Percentiles rank a stretch among this genome's conserved stretches.
Evolutionary conservation across 352 stramenopile genomes (phyloP).

Genomic region (Globisporangium solare): DNA sequence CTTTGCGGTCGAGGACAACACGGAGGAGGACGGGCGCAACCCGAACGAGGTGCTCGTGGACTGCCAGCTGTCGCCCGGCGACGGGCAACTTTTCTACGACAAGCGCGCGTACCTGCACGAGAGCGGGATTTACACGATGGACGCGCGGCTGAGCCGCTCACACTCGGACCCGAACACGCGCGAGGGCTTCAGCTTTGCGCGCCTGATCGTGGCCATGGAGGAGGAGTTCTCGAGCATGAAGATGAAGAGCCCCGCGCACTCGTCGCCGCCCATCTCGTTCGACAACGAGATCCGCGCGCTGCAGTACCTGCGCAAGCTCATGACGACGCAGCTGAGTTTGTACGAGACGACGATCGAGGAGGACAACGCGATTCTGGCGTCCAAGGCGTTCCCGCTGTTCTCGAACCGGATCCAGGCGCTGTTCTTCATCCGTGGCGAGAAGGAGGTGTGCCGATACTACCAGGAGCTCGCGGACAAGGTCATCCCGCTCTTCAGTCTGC

Average conservation of each 20-base stretch:
- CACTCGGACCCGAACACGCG: constrained; percentile 83
- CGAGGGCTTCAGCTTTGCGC: constrained; percentile 83
- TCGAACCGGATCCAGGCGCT: constrained; percentile 87
- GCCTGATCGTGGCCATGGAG: constrained; percentile 79
- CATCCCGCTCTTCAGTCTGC: constrained; percentile 75
- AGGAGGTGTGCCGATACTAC: constrained; percentile 83
- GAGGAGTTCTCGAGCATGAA: constrained; percentile 84
- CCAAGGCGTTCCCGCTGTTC: constrained; percentile 73
- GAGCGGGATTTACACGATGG: constrained; percentile 84
- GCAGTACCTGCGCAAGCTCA: constrained; percentile 64
- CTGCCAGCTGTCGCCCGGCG: constrained; percentile 54
- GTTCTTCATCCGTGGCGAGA: constrained; percentile 88
- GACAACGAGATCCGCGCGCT: constrained; percentile 81
- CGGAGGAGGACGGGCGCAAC: constrained; percentile 96
- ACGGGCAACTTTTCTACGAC: constrained; percentile 81
- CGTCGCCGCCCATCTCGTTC: constrained; percentile 78
- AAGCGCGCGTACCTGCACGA: constrained; percentile 83
- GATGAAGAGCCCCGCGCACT: constrained; percentile 69
- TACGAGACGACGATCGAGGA: constrained; percentile 87
- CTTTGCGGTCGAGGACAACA: constrained; percentile 98
- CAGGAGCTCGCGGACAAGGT: constrained; percentile 78
- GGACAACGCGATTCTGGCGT: constrained; percentile 79
- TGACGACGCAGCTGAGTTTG: constrained; percentile 73
- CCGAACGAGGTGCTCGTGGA: constrained; percentile 96
- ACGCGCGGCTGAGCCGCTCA: constrained; percentile 78